Evolutionary conservation across 306 rosid species (phyloP).

Genomic region (Medicago ruthenica): DNA sequence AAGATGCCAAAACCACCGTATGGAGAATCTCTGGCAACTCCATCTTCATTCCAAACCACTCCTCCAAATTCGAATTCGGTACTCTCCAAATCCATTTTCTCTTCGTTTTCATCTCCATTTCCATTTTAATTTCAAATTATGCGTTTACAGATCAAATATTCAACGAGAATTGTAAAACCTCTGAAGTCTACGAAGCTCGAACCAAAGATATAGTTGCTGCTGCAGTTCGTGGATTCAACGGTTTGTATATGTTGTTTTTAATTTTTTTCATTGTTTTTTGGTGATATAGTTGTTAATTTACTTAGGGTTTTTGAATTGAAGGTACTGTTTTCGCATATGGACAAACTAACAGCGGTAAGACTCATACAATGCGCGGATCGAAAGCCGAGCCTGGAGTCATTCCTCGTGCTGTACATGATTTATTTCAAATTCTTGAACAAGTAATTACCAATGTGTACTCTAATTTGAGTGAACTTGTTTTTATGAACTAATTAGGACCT

Average conservation of each 20-base stretch:
- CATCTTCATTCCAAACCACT: conserved; percentile 64
- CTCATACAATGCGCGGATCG: conserved; percentile 89
- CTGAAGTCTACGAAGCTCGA: conserved; percentile 71
- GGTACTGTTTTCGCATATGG: conserved; percentile 98
- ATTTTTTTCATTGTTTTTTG: not conserved
- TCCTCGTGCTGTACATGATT: conserved; percentile 79
- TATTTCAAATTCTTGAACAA: conserved; percentile 46
- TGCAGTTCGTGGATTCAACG: conserved; percentile 90
- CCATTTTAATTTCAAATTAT: not conserved
- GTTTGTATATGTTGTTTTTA: conserved; percentile 22
- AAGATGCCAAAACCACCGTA: conserved; percentile 70
- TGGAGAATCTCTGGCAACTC: conserved; percentile 83
- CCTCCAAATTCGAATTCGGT: conserved; percentile 85
- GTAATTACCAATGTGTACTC: too few relatives aligned
- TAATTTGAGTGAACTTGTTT: too few relatives aligned
- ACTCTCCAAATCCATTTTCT: conserved; percentile 26
- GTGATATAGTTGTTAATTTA: not conserved
- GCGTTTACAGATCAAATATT: conserved; percentile 64
- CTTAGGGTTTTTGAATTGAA: conserved; percentile 42
- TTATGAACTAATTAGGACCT: too few relatives aligned
- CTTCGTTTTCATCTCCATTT: not conserved
- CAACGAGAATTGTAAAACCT: conserved; percentile 61
- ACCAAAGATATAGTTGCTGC: conserved; percentile 80
- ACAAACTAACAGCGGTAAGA: conserved; percentile 96
- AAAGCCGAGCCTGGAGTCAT: conserved; percentile 81